Conservation (phyloP, 2,329 filamentous ascomycete species). For the Cladosporium cucumerinum region DNA sequence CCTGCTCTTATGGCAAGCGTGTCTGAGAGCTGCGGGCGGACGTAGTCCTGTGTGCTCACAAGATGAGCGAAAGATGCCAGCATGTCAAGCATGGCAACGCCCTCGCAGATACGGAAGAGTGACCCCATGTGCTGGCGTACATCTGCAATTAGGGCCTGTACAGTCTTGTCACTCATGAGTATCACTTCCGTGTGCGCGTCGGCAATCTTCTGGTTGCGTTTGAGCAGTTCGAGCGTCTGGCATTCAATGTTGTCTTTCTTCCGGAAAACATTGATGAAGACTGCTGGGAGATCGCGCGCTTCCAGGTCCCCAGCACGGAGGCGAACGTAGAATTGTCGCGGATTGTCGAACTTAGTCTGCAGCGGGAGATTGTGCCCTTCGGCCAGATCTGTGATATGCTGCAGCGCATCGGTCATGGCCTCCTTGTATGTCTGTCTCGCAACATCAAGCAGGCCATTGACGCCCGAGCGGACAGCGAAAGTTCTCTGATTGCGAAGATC, state of each 20-base stretch:
- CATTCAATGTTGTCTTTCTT: conserved; percentile 80
- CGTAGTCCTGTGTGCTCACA: conserved; percentile 64
- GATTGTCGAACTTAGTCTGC: conserved; percentile 71
- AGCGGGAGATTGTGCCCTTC: conserved; percentile 56
- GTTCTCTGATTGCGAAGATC: conserved; percentile 86
- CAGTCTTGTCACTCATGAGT: conserved; percentile 70
- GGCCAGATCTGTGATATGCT: conserved; percentile 65
- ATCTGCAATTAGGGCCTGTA: conserved; percentile 68
- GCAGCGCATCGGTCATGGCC: conserved; percentile 71
- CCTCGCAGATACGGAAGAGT: conserved; percentile 82
- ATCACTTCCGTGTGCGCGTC: conserved; percentile 83
- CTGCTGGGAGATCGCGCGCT: conserved; percentile 55
- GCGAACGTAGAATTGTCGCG: conserved; percentile 75
- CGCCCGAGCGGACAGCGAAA: conserved; percentile 83
- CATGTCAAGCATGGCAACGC: conserved; percentile 75
- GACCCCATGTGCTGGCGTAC: conserved; percentile 68
- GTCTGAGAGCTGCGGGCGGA: conserved; percentile 61
- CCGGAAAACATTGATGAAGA: conserved; percentile 73
- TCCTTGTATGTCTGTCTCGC: conserved; percentile 88
- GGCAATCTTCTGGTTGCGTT: conserved; percentile 69
- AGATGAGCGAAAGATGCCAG: conserved; percentile 68
- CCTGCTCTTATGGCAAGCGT: conserved; percentile 70
- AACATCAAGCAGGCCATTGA: conserved; percentile 83
- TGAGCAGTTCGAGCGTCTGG: conserved; percentile 79
- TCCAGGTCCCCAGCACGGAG: conserved; percentile 63